Evolutionary conservation across 305 asterid genomes (phyloP).

Genomic region (Fraxinus sp.): DNA sequence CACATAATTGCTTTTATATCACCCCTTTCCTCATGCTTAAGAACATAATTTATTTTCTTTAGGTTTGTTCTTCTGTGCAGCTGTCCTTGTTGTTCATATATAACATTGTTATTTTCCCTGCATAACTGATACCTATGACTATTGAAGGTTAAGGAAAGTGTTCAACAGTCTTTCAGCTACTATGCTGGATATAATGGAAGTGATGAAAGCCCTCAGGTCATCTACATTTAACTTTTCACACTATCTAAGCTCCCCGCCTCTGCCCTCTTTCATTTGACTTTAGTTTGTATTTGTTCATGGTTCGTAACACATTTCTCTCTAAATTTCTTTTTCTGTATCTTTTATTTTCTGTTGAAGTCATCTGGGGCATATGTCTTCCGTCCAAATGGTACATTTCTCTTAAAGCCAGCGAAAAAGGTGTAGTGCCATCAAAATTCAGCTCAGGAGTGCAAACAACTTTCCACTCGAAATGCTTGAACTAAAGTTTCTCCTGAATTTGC

Average conservation of each 20-base stretch:
- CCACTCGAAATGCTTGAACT: conserved; percentile 11
- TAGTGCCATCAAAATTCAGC: conserved; percentile 5
- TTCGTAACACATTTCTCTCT: conserved; percentile 1
- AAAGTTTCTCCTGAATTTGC: conserved; percentile 19
- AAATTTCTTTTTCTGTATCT: neutral
- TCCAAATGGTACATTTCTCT: conserved; percentile 57
- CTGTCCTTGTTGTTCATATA: neutral
- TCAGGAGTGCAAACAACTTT: conserved; percentile 9
- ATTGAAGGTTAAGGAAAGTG: conserved; percentile 30
- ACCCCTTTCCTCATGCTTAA: neutral
- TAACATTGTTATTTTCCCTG: conserved; percentile 16
- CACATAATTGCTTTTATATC: neutral
- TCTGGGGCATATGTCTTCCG: conserved; percentile 77
- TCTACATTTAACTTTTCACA: conserved; percentile 2
- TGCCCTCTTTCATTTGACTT: neutral
- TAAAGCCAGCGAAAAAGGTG: conserved; percentile 46
- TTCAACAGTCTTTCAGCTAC: conserved; percentile 44
- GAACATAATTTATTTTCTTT: neutral
- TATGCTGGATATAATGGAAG: conserved; percentile 46
- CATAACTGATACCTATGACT: conserved; percentile 18
- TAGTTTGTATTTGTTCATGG: neutral
- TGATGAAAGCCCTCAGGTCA: conserved; percentile 44
- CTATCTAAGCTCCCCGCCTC: conserved; percentile 6
- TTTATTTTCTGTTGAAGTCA: conserved; percentile 36
- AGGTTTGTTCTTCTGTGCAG: neutral